Evolutionary conservation across 495 filamentous ascomycete species (phyloP).

Genomic region (Daldinia caldariorum): DNA sequence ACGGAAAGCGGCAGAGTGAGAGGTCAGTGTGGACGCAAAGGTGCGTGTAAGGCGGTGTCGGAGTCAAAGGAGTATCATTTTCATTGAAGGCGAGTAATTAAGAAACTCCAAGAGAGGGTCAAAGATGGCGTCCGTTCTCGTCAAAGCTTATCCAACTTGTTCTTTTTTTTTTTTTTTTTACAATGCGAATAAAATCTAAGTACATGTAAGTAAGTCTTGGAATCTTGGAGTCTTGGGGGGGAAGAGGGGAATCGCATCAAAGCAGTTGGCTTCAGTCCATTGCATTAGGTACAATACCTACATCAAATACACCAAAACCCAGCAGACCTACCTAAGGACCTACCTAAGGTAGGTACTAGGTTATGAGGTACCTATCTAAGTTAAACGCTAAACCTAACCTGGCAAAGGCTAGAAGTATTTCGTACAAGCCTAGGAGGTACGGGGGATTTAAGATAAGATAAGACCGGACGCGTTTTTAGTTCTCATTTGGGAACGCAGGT

Average conservation of each 20-base stretch:
- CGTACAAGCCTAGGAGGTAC: neutral
- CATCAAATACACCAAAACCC: no score
- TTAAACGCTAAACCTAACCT: neutral
- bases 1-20: constrained; percentile 7
- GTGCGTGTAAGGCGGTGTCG: constrained; percentile 34
- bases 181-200: constrained; percentile 30
- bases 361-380: no score
- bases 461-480: neutral
- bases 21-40: constrained; percentile 31
- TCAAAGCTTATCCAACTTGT: constrained; percentile 25
- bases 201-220: neutral
- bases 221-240: constrained; percentile 17
- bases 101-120: constrained; percentile 32
- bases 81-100: constrained; percentile 36
- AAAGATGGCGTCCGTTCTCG: constrained; percentile 48
- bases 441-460: constrained; percentile 4
- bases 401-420: no score
- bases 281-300: neutral
- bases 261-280: constrained; percentile 15
- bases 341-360: no score
- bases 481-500: no score
- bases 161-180: constrained; percentile 35
- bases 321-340: no score
- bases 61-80: constrained; percentile 49
- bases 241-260: constrained; percentile 33